Conservation (phyloP, 331 rosid species). For the Arachis monticola region DNA sequence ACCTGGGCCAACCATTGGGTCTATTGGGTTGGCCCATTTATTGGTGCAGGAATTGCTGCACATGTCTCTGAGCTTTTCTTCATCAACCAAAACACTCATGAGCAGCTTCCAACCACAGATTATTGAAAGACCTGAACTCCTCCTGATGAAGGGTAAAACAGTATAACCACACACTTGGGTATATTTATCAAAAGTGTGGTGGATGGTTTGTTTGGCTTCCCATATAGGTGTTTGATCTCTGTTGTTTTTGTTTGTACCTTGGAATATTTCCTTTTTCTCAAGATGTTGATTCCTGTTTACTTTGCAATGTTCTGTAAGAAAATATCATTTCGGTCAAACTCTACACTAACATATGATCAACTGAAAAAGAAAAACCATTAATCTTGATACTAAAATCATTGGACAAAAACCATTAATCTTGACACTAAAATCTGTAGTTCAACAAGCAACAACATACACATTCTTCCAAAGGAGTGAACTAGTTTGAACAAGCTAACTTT, state of each 20-base stretch:
- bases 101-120: no score
- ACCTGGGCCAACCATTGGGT: conserved; percentile 82
- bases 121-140: no score
- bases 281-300: conserved; percentile 34
- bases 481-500: background rate
- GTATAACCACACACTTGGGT: no score
- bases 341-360: no score
- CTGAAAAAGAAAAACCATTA: no score
- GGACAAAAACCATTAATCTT: background rate
- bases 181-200: background rate
- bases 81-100: no score
- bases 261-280: conserved; percentile 35
- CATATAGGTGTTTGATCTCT: conserved; percentile 15
- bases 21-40: conserved; percentile 73
- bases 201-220: conserved; percentile 32
- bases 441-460: conserved; percentile 13
- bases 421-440: background rate
- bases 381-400: no score
- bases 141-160: no score
- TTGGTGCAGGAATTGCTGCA: conserved; percentile 74
- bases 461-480: conserved; percentile 17
- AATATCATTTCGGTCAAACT: no score
- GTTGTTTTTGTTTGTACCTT: conserved; percentile 36
- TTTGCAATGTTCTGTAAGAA: conserved; percentile 34
- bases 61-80: conserved; percentile 45